Conservation (phyloP, 108 stramenopile species). For the Licmophora abbreviata region DNA sequence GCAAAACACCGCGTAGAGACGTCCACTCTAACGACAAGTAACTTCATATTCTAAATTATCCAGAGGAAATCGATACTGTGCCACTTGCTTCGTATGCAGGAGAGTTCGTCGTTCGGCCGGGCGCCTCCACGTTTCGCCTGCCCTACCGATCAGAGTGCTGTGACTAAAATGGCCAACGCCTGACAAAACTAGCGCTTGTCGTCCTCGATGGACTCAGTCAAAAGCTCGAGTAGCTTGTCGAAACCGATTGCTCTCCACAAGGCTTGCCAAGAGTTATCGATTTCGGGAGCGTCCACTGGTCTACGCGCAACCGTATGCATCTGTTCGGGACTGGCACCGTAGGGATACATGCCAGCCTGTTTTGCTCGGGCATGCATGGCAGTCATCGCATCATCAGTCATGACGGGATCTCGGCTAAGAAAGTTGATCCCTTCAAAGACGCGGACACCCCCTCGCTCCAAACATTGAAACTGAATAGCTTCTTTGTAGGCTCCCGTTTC, state of each 20-base stretch:
- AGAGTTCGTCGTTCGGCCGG: no score
- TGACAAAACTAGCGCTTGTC: constrained; percentile 48
- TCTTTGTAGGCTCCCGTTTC: constrained; percentile 56
- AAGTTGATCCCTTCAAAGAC: constrained; percentile 95
- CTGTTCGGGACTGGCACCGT: constrained; percentile 83
- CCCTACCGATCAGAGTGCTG: no score
- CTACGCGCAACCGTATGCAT: constrained; percentile 86
- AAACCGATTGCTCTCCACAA: constrained; percentile 85
- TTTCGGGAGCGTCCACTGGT: constrained; percentile 41
- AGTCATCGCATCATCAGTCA: constrained; percentile 63
- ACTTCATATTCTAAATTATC: no score
- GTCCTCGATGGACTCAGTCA: constrained; percentile 85
- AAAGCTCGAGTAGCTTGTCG: constrained; percentile 74
- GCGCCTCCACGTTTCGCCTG: no score
- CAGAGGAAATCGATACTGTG: no score
- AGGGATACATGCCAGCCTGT: constrained; percentile 77
- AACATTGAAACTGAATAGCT: constrained; percentile 89
- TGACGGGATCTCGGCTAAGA: constrained; percentile 73
- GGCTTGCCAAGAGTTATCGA: constrained; percentile 80
- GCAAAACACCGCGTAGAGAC: no score
- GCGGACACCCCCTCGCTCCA: constrained; percentile 85
- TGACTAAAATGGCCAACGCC: no score
- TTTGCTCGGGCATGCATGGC: constrained; percentile 79
- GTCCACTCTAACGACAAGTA: no score
- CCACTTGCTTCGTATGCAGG: no score